phyloP scores from a whole-genome alignment of 345 rosid species.

The Cochlearia excelsa region DNA sequence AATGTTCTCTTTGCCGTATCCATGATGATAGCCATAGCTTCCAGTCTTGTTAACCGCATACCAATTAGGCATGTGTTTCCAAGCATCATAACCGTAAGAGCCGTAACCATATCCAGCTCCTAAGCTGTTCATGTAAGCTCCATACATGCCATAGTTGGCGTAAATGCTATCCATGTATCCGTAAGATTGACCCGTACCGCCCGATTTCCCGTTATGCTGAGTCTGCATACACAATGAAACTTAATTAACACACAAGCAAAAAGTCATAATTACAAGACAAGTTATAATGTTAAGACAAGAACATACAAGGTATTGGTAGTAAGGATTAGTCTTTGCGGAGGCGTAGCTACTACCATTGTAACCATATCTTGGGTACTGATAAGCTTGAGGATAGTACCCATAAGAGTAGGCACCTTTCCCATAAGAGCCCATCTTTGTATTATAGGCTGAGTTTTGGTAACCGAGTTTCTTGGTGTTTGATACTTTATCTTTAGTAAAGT shows the following conservation, averaged over 20 bases:
- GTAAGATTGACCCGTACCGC: conserved; percentile 43
- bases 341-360: conserved; percentile 46
- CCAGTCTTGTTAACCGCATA: conserved; percentile 41
- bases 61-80: conserved; percentile 59
- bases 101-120: conserved; percentile 48
- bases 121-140: conserved; percentile 42
- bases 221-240: conserved; percentile 27
- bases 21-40: conserved; percentile 34
- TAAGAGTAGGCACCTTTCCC: conserved; percentile 39
- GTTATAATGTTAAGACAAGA: background rate
- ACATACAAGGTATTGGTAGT: conserved; percentile 43
- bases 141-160: conserved; percentile 46
- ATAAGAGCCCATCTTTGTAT: conserved; percentile 40
- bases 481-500: conserved; percentile 39
- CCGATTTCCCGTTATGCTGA: conserved; percentile 43
- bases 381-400: conserved; percentile 38
- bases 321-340: conserved; percentile 52
- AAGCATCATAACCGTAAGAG: conserved; percentile 50
- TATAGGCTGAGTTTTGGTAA: conserved; percentile 41
- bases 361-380: conserved; percentile 50
- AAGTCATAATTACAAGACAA: background rate
- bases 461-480: conserved; percentile 40
- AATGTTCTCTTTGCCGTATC: conserved; percentile 59
- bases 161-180: conserved; percentile 53
- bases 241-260: background rate